Base-by-base conservation (phyloP, 805 yeast genomes). In the Blastobotrys parvus region DNA sequence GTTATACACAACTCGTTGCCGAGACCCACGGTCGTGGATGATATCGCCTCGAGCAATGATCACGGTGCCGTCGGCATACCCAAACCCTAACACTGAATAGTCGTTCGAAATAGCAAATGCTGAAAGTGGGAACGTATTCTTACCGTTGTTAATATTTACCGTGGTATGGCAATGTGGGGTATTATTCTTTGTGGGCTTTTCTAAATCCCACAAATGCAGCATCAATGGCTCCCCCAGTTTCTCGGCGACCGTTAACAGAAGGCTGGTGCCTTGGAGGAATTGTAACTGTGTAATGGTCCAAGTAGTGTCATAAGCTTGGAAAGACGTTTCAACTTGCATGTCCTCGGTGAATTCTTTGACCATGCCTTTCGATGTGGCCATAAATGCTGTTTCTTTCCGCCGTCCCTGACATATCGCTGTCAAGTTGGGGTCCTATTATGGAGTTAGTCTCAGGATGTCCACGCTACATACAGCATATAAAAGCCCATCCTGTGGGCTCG, bases 1-100 rank as follows among this genome's bases (percentile, higher is more conserved):
- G 45, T 82, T 85, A 57, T 79, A 85, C 1, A 89, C 78, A 0
- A 82, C 60, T 22, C 97, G 68, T 55, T 90, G 97, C 50, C 92
- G 75, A 7, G 95, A 78, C 0, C 97, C 97, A 45, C 95, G 68
- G 57, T 92, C 98, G 52, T 88, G 77, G 4, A 86, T 51, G 25
- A 92, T 61, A 60, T 92, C 97, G 6, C 98, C 98, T 48, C 97
- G 66, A 0, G 89, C 75, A 4, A 89, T 64, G 2, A 89, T 67
- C 2, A 89, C 87, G 17, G 78, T 71, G 2, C 98, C 98, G 59
- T 88, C 82, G 11, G 89, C 81, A 53, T 78, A 85, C 0, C 95
- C 95, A 37, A 85, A 64, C 0, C 83, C 89, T 4, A 82, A 59
- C 27, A 84, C 74, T 2, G 85, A 71, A 47, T 80, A 73, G 46